Conservation (phyloP, 2,329 filamentous ascomycete genomes). For the Lachnum nothofagi region DNA sequence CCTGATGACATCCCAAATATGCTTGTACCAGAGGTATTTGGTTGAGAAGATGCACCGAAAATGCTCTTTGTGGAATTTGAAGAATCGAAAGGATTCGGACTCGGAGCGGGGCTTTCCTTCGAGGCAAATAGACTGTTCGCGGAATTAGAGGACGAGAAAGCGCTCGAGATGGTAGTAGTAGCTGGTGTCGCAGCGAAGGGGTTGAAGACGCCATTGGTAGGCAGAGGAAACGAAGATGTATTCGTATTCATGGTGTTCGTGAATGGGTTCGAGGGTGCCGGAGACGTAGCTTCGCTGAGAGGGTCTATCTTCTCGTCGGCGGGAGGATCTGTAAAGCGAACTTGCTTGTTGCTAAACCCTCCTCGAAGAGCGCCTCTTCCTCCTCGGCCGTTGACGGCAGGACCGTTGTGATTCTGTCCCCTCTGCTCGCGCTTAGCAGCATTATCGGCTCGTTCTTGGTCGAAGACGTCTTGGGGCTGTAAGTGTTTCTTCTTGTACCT, state of each 20-base stretch:
- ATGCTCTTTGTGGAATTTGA: slow-evolving; percentile 41
- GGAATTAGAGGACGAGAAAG: slow-evolving; percentile 1
- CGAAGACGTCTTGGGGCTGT: slow-evolving; percentile 24
- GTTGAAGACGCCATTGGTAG: slow-evolving; percentile 9
- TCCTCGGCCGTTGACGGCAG: slow-evolving; percentile 20
- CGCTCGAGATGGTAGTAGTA: slow-evolving; percentile 5
- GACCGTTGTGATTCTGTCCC: slow-evolving; percentile 16
- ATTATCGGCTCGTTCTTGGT: slow-evolving; percentile 31
- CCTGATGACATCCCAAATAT: slow-evolving; percentile 7
- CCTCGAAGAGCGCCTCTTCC: slow-evolving; percentile 18
- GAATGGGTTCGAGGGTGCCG: slow-evolving; percentile 18
- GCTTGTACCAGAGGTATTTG: background rate
- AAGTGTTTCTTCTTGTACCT: slow-evolving; percentile 9
- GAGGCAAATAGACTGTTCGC: slow-evolving; percentile 9
- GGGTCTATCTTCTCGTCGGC: slow-evolving; percentile 8
- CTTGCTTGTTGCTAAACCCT: slow-evolving; percentile 21
- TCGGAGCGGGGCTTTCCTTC: background rate
- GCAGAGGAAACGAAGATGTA: slow-evolving; percentile 12
- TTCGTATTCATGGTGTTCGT: slow-evolving; percentile 2
- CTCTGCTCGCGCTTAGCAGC: slow-evolving; percentile 30
- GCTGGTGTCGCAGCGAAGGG: slow-evolving; percentile 16
- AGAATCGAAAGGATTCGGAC: slow-evolving; percentile 33
- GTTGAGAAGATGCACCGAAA: slow-evolving; percentile 18
- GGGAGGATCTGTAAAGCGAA: slow-evolving; percentile 24
- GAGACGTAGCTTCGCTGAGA: slow-evolving; percentile 7